phyloP scores from a whole-genome alignment of 306 rosid species.

The Cucurbita moschata region DNA sequence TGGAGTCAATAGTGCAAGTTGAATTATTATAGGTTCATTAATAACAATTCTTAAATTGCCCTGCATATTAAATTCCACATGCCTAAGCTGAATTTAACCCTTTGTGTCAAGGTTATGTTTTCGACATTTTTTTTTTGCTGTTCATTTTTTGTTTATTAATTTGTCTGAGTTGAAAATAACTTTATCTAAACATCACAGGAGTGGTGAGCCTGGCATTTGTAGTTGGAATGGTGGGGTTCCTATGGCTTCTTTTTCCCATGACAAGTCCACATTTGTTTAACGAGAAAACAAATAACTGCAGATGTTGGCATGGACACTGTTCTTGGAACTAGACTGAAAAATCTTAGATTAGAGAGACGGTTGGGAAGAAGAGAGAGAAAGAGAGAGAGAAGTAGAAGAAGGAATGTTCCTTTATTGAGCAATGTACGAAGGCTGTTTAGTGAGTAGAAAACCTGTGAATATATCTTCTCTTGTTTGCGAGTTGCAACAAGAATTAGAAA shows the following conservation, averaged over 20 bases:
- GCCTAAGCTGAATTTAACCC: not conserved
- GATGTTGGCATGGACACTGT: conserved; percentile 87
- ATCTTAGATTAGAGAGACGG: not conserved
- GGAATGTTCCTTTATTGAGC: not conserved
- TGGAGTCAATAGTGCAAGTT: not conserved
- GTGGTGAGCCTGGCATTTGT: conserved; percentile 39
- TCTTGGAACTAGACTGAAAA: conserved; percentile 30
- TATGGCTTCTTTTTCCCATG: conserved; percentile 69
- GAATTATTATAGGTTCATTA: not conserved
- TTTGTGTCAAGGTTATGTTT: not conserved
- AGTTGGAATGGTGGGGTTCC: conserved; percentile 55
- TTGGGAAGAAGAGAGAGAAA: not conserved
- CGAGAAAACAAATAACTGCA: conserved; percentile 52
- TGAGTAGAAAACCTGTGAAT: not conserved
- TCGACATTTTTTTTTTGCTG: not conserved
- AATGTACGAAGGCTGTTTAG: not conserved
- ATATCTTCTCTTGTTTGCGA: not conserved
- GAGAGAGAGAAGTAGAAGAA: not conserved
- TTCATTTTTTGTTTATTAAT: conserved; percentile 3
- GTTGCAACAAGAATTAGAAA: conserved; percentile 1
- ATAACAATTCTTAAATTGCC: not conserved
- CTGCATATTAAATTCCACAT: not conserved
- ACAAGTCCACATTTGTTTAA: conserved; percentile 63
- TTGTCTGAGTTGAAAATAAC: conserved; percentile 3
- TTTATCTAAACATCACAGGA: conserved; percentile 27